Evolutionary conservation across 805 yeast species (phyloP), one percentile per base, ranked within the genome.

Genomic region (Huiozyma sinensis): DNA sequence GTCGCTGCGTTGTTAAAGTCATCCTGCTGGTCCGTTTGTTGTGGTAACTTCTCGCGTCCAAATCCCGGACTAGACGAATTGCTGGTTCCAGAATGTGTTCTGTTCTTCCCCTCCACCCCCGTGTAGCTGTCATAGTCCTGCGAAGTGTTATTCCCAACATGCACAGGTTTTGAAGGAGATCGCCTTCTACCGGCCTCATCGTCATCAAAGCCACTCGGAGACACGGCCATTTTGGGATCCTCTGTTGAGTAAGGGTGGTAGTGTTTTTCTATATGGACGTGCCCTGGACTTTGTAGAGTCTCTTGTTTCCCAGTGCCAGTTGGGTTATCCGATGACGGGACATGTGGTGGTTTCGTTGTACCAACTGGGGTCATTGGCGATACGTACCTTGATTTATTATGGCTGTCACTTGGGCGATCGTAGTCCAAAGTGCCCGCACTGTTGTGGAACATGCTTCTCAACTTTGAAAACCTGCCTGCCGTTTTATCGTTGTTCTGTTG

Each of bases 391-490:
- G 5, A 28, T 33, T 40, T 45, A 31, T 31, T 40, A 12, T 6
- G 32, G 7, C 40, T 24, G 33, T 38, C 39, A 9, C 30, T 11
- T n/a, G 28, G 6, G 7, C n/a, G 12, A 9, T 39, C 12, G 24
- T 24, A 33, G 8, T 9, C 40, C 28, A 39, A 29, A 7, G 32
- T n/a, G 33, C 24, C 39, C 28, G 38, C 11, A 35, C 11, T 9
- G 28, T 7, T 40, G 30, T 51, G 55, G 28, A 56, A 54, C 4
- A 56, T 51, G 32, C 43, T 53, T 38, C 50, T 56, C 24, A 56
- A 45, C 29, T 54, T 50, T 3, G 54, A 45, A 32, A 56, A 49
- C 42, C 47, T 50, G 29, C 44, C 51, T 8, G 50, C n/a, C 34
- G 10, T 9, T 12, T 13, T 34, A 9, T 34, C 37, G 8, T 8